phyloP scores from a whole-genome alignment of 2,329 filamentous ascomycete species.

The Pseudocercospora musae region DNA sequence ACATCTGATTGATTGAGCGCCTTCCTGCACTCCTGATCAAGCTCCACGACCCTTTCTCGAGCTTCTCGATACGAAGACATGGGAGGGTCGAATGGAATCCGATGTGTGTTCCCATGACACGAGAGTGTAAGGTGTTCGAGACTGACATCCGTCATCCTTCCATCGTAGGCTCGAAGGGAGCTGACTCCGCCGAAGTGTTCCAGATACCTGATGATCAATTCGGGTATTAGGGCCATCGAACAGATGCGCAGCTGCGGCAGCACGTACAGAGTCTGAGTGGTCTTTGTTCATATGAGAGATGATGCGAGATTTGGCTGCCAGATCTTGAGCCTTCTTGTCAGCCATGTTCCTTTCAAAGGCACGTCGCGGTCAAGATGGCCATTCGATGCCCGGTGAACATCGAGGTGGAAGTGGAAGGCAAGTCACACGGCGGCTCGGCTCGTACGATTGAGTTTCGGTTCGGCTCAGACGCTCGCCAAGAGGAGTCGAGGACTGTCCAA shows the following conservation, averaged over 20 bases:
- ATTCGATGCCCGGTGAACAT: background rate
- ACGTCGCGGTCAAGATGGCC: background rate
- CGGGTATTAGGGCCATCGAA: background rate
- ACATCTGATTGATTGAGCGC: constrained; percentile 61
- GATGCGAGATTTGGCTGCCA: constrained; percentile 58
- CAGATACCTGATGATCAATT: constrained; percentile 57
- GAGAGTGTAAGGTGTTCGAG: constrained; percentile 61
- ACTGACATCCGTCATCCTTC: constrained; percentile 63
- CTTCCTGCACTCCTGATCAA: constrained; percentile 61
- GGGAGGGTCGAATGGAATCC: constrained; percentile 66
- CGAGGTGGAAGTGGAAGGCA: background rate
- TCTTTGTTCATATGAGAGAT: constrained; percentile 84
- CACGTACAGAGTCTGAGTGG: constrained; percentile 63
- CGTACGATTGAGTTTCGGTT: background rate
- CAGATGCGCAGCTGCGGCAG: background rate
- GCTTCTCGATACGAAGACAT: constrained; percentile 66
- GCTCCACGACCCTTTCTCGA: constrained; percentile 67
- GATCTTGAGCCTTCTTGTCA: constrained; percentile 36
- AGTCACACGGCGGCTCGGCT: background rate
- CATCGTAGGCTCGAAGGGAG: constrained; percentile 52
- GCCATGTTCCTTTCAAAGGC: constrained; percentile 23
- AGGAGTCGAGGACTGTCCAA: no score
- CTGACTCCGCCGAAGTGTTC: constrained; percentile 65
- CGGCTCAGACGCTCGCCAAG: background rate
- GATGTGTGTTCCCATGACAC: constrained; percentile 50